Evolutionary conservation across 305 asterid species (phyloP), one percentile per base, ranked within the genome.

Genomic region (Salvia sclarea): DNA sequence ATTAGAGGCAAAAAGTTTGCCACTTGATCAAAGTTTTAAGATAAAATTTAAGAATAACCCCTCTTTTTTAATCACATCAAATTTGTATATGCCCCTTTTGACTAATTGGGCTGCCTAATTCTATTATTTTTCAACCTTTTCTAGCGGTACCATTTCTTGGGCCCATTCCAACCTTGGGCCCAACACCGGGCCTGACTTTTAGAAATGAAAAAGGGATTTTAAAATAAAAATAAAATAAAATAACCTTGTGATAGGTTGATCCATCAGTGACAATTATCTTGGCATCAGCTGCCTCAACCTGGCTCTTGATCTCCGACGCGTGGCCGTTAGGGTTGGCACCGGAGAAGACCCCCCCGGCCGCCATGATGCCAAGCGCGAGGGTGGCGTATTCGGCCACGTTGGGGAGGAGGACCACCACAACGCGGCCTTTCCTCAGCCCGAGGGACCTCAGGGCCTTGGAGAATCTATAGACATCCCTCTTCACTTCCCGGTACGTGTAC

Each of bases 291-390:
- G 79, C 81, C 81, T 88, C 95, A 1, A 83, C 96, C 76, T 94
- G 98, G 73, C 89, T 91, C 96, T 83, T 82, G 64, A 91, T 85
- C 72, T 94, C 96, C 0, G 95, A 85, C 13, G 81, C 74, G 73
- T 86, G 96, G 18, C 85, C 82, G 8, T 72, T 74, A 0, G 98
- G 98, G 76, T 94, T 94, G 38, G 96, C 95, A 30, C 98, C 96
- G 2, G 98, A 91, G 69, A 88, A 88, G 9, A 94, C 75, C 0
- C 97, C 96, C 0, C 98, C 97, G 10, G 95, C 95, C 1, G 92
- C 87, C 98, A 94, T 91, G 75, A 94, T 87, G 16, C 98, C 98
- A 0, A 94, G 92, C 35, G 98, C 96, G 56, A 94, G 74, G 44
- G 78, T 81, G 16, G 86, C 95, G 35, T 94, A 94, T 65, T 88